These are phyloP conservation scores for Cyclotella distinguenda DNA, from an alignment of 108 stramenopile genomes.

Conservation along the genomic window DNA sequence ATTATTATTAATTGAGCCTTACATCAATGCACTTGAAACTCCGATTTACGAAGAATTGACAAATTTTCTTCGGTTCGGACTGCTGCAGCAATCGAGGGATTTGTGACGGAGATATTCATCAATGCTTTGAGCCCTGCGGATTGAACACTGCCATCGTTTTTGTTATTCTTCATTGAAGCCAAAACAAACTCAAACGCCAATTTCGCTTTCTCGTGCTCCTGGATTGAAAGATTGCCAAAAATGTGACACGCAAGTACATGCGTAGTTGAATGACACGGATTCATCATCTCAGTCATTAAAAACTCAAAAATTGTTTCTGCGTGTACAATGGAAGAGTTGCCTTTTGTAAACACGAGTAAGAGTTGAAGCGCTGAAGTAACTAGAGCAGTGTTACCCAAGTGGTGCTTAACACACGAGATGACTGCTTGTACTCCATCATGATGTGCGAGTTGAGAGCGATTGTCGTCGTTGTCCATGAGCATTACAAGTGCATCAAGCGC, in stretches of 20 bases:
- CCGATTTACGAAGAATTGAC: background rate
- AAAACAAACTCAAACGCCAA: conserved; percentile 10
- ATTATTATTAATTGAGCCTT: no score
- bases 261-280: conserved; percentile 4
- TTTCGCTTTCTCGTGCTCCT: conserved; percentile 24
- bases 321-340: conserved; percentile 6
- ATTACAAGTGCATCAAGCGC: conserved; percentile 30
- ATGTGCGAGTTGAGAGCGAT: conserved; percentile 4
- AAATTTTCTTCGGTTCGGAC: conserved; percentile 12
- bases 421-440: conserved; percentile 21
- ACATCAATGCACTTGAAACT: background rate
- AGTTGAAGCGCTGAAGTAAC: conserved; percentile 18
- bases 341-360: conserved; percentile 21
- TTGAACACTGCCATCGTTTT: conserved; percentile 23
- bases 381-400: conserved; percentile 13
- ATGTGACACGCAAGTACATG: conserved; percentile 21
- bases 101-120: conserved; percentile 16
- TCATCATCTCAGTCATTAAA: conserved; percentile 25
- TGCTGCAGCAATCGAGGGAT: conserved; percentile 3
- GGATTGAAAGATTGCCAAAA: conserved; percentile 21
- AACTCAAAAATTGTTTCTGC: conserved; percentile 25
- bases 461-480: conserved; percentile 19
- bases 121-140: conserved; percentile 31
- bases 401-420: conserved; percentile 7
- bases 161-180: conserved; percentile 29